Evolutionary conservation across 192 early-diverging fungal species (phyloP).

Genomic region (Umbelopsis vinacea): DNA sequence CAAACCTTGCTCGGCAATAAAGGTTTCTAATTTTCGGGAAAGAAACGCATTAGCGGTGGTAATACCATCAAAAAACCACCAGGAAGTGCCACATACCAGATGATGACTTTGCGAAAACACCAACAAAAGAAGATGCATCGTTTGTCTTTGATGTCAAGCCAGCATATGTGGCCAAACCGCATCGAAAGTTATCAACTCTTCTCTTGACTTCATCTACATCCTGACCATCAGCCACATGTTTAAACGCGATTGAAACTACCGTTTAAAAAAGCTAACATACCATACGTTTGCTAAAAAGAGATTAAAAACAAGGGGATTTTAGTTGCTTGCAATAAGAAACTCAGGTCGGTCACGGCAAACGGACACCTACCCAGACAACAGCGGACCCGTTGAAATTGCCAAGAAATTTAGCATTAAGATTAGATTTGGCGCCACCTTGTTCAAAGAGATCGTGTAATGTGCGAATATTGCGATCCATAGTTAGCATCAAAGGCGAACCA

Average conservation of each 20-base stretch:
- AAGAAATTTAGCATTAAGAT: constrained; percentile 17
- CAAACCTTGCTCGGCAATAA: constrained; percentile 18
- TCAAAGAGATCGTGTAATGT: constrained; percentile 56
- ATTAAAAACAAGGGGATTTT: not conserved
- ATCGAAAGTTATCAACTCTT: constrained; percentile 15
- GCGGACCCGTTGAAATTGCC: not conserved
- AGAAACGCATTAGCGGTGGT: not conserved
- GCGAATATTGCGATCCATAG: constrained; percentile 43
- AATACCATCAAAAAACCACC: not conserved
- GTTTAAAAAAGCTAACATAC: constrained; percentile 26
- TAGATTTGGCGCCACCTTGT: constrained; percentile 28
- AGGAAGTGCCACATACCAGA: constrained; percentile 38
- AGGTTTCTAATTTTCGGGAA: not conserved
- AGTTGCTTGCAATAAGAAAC: not conserved
- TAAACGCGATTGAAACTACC: not conserved
- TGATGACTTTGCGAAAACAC: constrained; percentile 38
- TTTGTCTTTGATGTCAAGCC: constrained; percentile 30
- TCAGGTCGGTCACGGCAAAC: not conserved
- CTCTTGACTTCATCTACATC: constrained; percentile 1
- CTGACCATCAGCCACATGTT: not conserved
- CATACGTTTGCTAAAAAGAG: constrained; percentile 43
- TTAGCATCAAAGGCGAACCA: constrained; percentile 41
- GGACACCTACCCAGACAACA: constrained; percentile 37
- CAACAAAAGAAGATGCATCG: constrained; percentile 39
- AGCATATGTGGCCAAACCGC: constrained; percentile 23